phyloP scores from a whole-genome alignment of 108 stramenopile genomes.

The Cyclotella baltica region DNA sequence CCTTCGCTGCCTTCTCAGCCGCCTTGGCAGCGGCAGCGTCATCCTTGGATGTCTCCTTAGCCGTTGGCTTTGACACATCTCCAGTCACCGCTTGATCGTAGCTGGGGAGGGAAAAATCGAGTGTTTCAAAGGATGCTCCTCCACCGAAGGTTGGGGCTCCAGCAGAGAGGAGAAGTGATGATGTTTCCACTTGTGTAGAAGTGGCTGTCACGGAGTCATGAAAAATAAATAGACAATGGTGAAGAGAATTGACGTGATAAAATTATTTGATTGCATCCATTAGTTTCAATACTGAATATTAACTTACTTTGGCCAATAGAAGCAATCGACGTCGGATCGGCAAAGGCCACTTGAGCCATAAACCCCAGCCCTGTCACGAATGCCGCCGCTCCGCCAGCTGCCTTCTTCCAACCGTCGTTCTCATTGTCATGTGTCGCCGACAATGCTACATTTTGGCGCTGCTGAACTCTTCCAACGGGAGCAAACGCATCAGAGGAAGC shows the following conservation, averaged over 20 bases:
- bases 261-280: not conserved
- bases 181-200: slow-evolving; percentile 13
- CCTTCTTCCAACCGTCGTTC: slow-evolving; percentile 46
- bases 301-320: not conserved
- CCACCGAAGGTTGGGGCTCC: slow-evolving; percentile 53
- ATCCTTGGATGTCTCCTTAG: slow-evolving; percentile 43
- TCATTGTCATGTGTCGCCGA: slow-evolving; percentile 23
- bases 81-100: slow-evolving; percentile 53
- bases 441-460: slow-evolving; percentile 7
- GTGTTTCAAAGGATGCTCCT: slow-evolving; percentile 58
- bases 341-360: slow-evolving; percentile 53
- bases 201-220: not conserved
- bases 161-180: slow-evolving; percentile 28
- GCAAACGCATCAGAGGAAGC: slow-evolving; percentile 34
- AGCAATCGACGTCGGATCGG: slow-evolving; percentile 38
- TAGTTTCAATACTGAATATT: too few relatives aligned
- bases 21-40: slow-evolving; percentile 58
- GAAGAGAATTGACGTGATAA: not conserved
- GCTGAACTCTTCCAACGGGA: slow-evolving; percentile 15
- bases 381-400: slow-evolving; percentile 39
- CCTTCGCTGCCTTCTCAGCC: slow-evolving; percentile 44
- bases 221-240: too few relatives aligned
- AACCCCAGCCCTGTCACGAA: slow-evolving; percentile 47
- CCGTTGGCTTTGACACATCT: slow-evolving; percentile 15
- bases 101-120: slow-evolving; percentile 84